Conservation (phyloP, 2,329 filamentous ascomycete genomes). For the Trichoderma afroharzianum region DNA sequence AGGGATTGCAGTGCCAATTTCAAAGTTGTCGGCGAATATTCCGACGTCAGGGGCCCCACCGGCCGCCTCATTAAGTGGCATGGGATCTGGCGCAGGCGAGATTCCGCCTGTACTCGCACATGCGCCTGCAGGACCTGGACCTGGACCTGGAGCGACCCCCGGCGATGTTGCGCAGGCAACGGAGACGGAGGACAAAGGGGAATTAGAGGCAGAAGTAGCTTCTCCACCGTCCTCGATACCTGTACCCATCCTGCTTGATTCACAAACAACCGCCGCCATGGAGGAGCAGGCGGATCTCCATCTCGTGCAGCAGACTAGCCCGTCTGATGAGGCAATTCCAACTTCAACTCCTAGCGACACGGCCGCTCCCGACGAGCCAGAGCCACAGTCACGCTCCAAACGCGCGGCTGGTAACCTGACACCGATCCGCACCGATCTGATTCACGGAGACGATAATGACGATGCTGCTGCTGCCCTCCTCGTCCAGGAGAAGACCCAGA, state of each 20-base stretch:
- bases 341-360: conserved; percentile 19
- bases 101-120: conserved; percentile 17
- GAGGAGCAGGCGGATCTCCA: neutral
- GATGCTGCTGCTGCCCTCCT: conserved; percentile 68
- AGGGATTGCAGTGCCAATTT: conserved; percentile 19
- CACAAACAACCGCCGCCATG: conserved; percentile 16
- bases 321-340: neutral
- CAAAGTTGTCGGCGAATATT: conserved; percentile 23
- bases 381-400: conserved; percentile 22
- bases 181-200: conserved; percentile 8
- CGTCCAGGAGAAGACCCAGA: conserved; percentile 68
- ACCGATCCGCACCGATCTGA: conserved; percentile 46
- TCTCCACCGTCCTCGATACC: neutral
- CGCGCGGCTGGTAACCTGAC: conserved; percentile 42
- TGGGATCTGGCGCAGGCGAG: conserved; percentile 20
- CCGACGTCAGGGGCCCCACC: conserved; percentile 16
- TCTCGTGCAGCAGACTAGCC: neutral
- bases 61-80: conserved; percentile 15
- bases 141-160: conserved; percentile 8
- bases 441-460: conserved; percentile 38
- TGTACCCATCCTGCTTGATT: conserved; percentile 23
- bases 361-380: neutral
- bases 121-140: neutral
- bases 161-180: conserved; percentile 18
- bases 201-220: conserved; percentile 9